These are phyloP conservation scores for Sporobolomyces pararoseus DNA, from an alignment of 768 basidiomycete species.

Conservation along the genomic window DNA sequence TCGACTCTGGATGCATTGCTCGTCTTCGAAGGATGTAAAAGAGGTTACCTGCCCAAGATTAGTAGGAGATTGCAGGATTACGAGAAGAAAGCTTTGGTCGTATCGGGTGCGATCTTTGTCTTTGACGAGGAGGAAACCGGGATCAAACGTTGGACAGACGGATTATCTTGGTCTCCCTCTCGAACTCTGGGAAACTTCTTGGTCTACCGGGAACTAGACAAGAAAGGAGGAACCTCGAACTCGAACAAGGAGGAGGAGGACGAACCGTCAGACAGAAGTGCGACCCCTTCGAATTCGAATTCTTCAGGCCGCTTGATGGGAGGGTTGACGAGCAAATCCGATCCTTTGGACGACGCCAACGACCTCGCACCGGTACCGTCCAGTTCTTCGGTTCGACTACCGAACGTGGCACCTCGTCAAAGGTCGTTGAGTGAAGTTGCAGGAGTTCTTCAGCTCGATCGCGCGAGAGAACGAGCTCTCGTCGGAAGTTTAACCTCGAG, in stretches of 20 bases:
- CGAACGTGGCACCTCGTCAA: background rate
- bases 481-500: constrained; percentile 88
- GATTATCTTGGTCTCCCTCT: constrained; percentile 91
- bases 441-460: constrained; percentile 18
- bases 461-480: constrained; percentile 62
- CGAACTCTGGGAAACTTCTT: constrained; percentile 91
- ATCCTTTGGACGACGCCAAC: constrained; percentile 28
- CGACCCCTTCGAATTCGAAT: background rate
- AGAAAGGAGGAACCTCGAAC: constrained; percentile 49
- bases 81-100: constrained; percentile 81
- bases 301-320: constrained; percentile 22
- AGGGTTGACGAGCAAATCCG: constrained; percentile 31
- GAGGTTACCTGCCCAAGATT: constrained; percentile 84
- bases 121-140: constrained; percentile 97
- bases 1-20: constrained; percentile 93
- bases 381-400: background rate
- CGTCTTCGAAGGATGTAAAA: constrained; percentile 86
- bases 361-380: constrained; percentile 4
- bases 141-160: constrained; percentile 87
- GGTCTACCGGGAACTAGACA: constrained; percentile 90
- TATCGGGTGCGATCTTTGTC: constrained; percentile 88
- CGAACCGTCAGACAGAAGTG: constrained; percentile 44
- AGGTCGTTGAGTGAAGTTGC: constrained; percentile 12
- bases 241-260: constrained; percentile 41
- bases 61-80: constrained; percentile 86